Conservation (phyloP, 2,329 filamentous ascomycete genomes). For the Aurifilum marmelostoma region DNA sequence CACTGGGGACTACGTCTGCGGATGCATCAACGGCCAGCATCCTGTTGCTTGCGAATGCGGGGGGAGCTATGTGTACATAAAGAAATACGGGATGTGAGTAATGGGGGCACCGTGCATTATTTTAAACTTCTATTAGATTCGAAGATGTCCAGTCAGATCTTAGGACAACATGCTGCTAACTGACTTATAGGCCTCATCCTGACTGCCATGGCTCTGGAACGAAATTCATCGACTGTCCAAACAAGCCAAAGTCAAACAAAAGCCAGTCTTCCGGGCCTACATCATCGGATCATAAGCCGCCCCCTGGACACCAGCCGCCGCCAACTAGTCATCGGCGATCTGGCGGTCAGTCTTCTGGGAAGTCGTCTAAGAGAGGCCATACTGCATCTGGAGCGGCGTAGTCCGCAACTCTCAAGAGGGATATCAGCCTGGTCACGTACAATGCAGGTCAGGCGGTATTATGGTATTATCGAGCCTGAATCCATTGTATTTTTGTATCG, state of each 20-base stretch:
- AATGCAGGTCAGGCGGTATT: neutral
- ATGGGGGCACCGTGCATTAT: neutral
- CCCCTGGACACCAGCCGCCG: neutral
- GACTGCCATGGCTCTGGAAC: neutral
- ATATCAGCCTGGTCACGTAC: neutral
- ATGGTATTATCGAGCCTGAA: neutral
- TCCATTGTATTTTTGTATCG: neutral
- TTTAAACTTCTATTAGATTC: no score
- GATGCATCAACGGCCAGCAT: conserved; percentile 31
- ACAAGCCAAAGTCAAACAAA: neutral
- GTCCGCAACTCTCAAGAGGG: neutral
- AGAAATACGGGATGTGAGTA: conserved; percentile 22
- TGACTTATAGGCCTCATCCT: neutral
- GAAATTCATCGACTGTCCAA: neutral
- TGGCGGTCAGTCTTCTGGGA: neutral
- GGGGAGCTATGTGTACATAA: conserved; percentile 14
- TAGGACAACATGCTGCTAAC: neutral
- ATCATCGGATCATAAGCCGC: conserved; percentile 4
- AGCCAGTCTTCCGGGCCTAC: neutral
- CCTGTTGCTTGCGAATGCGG: conserved; percentile 18
- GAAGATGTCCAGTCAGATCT: neutral
- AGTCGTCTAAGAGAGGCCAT: neutral
- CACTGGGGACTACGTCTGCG: conserved; percentile 29
- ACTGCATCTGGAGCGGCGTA: neutral
- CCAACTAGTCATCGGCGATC: neutral